A percentile compares a stretch with the other conserved stretches of the same genome.
Evolutionary conservation across 148 eudicot genomes (phyloP).

Genomic region (Silene latifolia): DNA sequence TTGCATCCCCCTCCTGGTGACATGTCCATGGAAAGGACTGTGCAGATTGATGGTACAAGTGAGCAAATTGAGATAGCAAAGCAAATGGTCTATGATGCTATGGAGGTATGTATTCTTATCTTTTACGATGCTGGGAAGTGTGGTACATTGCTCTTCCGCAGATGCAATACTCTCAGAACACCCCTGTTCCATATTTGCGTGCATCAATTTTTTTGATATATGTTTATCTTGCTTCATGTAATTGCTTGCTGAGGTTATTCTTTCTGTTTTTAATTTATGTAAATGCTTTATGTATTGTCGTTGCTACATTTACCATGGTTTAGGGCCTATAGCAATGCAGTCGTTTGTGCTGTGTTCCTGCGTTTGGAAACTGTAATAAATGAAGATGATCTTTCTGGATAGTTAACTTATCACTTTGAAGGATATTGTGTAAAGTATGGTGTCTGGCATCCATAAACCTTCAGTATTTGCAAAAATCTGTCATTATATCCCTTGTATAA

Average conservation of each 20-base stretch:
- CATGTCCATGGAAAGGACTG: conserved; percentile 70
- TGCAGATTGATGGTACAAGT: conserved; percentile 86
- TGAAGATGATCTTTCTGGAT: background rate
- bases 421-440: background rate
- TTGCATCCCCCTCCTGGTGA: conserved; percentile 92
- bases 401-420: background rate
- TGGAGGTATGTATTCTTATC: conserved; percentile 61
- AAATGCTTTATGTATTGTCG: background rate
- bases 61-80: conserved; percentile 93
- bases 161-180: background rate
- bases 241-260: background rate
- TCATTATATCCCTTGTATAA: background rate
- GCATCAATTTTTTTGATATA: background rate
- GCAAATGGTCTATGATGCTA: conserved; percentile 84
- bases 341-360: background rate
- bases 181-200: background rate
- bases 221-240: background rate
- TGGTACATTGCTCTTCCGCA: background rate
- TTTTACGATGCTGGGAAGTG: conserved; percentile 21
- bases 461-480: background rate
- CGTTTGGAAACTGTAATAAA: background rate
- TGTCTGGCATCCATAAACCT: background rate
- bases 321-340: background rate
- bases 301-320: background rate
- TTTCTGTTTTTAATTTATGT: background rate